Percentiles rank a stretch among this genome's conserved stretches.
phyloP scores from a whole-genome alignment of 2,329 filamentous ascomycete genomes.

The Arthroderma sp. region DNA sequence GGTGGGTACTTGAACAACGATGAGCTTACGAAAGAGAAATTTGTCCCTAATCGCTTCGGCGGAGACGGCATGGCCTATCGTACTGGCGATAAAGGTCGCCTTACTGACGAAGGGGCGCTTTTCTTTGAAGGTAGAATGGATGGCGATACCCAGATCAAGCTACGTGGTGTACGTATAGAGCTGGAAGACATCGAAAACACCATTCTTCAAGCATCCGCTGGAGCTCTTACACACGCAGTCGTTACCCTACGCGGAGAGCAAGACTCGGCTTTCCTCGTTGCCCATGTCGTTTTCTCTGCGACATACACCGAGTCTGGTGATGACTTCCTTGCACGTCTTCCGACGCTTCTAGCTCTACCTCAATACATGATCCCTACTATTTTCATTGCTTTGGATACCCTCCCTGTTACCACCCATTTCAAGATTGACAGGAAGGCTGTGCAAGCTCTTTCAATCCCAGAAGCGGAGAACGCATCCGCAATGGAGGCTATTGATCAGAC shows the following conservation, averaged over 20 bases:
- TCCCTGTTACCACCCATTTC: conserved; percentile 7
- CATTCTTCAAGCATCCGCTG: neutral
- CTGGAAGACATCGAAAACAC: conserved; percentile 5
- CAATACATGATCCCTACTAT: conserved; percentile 12
- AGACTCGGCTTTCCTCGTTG: conserved; percentile 1
- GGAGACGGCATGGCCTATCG: conserved; percentile 11
- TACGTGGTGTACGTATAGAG: conserved; percentile 21
- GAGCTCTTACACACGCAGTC: neutral
- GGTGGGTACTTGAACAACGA: conserved; percentile 16
- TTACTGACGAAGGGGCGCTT: conserved; percentile 20
- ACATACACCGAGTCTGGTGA: neutral
- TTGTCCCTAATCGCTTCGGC: conserved; percentile 14
- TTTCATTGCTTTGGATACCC: conserved; percentile 4
- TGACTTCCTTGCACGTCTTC: neutral
- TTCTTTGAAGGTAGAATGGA: conserved; percentile 20
- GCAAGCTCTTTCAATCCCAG: conserved; percentile 7
- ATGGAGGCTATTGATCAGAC: neutral
- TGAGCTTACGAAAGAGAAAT: conserved; percentile 15
- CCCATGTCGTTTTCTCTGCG: conserved; percentile 5
- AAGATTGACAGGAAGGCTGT: conserved; percentile 11
- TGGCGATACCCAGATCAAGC: conserved; percentile 22
- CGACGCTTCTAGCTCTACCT: conserved; percentile 6
- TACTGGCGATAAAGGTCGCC: conserved; percentile 14
- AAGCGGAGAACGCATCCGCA: neutral
- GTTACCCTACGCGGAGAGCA: conserved; percentile 1